Evolutionary conservation across 2,329 filamentous ascomycete species (phyloP), one percentile per base, ranked within the genome.

Genomic region (Diaporthe aspalathi): DNA sequence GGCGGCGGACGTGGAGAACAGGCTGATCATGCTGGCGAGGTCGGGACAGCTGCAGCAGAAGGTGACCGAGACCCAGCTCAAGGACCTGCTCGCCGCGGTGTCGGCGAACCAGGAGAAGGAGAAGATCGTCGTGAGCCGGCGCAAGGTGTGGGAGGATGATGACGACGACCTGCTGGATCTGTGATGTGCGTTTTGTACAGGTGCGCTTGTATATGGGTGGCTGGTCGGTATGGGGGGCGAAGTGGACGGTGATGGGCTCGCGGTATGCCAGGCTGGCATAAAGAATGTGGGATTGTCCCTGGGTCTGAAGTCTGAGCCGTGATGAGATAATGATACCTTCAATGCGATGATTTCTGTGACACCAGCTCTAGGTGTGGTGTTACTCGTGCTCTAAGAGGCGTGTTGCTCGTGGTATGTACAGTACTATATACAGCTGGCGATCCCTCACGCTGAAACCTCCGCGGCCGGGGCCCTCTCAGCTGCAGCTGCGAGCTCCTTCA

Each of bases 11-110:
- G 90, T 99, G 70, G 96, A 99, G 85, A 95, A 97, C 86, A 85
- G 95, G 65, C 89, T 99, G 70, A 95, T 99, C 81, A 94, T 92
- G 90, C 89, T 99, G 71, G 95, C 96, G 71, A 90, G 94, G 78
- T 89, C 91, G 29, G 95, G 95, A 29, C 96, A 98, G 85, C 86
- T 99, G 77, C 87, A 94, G 68, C 85, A 90, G 73, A 97, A 97
- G 81, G 94, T 99, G 57, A 95, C 93, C 1, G 96, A 99, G 83
- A 91, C 92, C 62, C 95, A 98, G 85, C 87, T 99, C 78, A 98
- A 98, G 86, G 94, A 97, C 75, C 87, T 99, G 70, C 84, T 99
- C 74, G 93, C 91, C 74, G 94, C 94, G 20, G 89, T 98, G 72
- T 92, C 94, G 29, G 94, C 97, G 78, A 92, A 90, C 75, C 87